Conservation (phyloP, 2,329 filamentous ascomycete species). For the Penicillium expansum region DNA sequence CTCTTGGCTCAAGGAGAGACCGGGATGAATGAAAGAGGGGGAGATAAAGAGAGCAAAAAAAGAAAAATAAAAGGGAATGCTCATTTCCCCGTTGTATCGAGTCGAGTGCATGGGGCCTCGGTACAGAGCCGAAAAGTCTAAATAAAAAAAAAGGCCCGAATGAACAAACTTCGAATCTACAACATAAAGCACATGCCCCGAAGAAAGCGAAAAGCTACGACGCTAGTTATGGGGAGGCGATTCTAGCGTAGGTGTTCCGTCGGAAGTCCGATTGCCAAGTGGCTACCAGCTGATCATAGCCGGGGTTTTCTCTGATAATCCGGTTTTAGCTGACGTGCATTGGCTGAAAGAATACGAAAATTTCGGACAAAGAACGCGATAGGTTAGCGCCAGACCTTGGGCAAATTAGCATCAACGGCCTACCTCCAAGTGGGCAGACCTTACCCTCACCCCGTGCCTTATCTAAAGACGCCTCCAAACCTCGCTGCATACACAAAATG, state of each 20-base stretch:
- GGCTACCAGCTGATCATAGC: background rate
- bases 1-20: background rate
- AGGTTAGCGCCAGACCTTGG: background rate
- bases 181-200: no score
- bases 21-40: background rate
- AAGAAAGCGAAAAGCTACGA: background rate
- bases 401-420: background rate
- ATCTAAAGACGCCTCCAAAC: background rate
- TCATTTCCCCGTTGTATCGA: background rate
- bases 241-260: background rate
- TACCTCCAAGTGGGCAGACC: background rate
- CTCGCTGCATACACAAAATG: background rate
- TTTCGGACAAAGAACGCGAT: background rate
- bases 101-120: no score
- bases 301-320: background rate
- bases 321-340: background rate
- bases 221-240: background rate
- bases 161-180: no score
- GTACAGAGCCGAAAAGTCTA: background rate
- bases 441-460: background rate
- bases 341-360: background rate
- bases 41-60: background rate
- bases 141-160: background rate
- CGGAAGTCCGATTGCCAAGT: background rate
- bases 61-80: background rate